Evolutionary conservation across 495 filamentous ascomycete genomes (phyloP).

Genomic region (Jackrogersella multiformis): DNA sequence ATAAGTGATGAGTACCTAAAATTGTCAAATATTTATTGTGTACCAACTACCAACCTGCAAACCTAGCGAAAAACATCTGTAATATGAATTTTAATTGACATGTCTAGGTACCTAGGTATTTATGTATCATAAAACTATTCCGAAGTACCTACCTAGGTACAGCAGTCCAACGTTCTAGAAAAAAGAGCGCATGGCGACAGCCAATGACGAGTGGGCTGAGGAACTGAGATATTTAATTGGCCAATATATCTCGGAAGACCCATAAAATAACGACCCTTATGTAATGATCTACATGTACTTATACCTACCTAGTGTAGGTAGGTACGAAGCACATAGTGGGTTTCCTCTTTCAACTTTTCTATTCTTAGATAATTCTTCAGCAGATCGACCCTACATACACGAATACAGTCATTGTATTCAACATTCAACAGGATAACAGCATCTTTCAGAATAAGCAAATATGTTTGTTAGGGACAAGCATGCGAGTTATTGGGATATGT

Average conservation of each 20-base stretch:
- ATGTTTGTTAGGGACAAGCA: not conserved
- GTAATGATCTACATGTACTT: not conserved
- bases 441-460: not conserved
- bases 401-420: not conserved
- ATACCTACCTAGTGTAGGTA: too few species aligned
- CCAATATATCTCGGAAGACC: not conserved
- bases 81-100: not conserved
- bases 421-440: not conserved
- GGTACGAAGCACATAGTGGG: too few species aligned
- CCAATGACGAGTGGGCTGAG: not conserved
- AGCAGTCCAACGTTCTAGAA: too few species aligned
- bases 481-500: not conserved
- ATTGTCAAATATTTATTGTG: too few species aligned
- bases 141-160: too few species aligned
- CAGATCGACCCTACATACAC: not conserved
- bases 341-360: slow-evolving; percentile 2
- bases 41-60: too few species aligned
- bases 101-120: not conserved
- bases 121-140: too few species aligned
- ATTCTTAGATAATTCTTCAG: slow-evolving; percentile 8
- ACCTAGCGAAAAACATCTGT: not conserved
- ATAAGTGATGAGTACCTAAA: too few species aligned
- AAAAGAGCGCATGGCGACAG: not conserved
- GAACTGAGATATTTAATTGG: slow-evolving; percentile 5
- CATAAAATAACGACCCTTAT: not conserved